Evolutionary conservation across 306 rosid genomes (phyloP).

Genomic region (Hylodesmum podocarpum): DNA sequence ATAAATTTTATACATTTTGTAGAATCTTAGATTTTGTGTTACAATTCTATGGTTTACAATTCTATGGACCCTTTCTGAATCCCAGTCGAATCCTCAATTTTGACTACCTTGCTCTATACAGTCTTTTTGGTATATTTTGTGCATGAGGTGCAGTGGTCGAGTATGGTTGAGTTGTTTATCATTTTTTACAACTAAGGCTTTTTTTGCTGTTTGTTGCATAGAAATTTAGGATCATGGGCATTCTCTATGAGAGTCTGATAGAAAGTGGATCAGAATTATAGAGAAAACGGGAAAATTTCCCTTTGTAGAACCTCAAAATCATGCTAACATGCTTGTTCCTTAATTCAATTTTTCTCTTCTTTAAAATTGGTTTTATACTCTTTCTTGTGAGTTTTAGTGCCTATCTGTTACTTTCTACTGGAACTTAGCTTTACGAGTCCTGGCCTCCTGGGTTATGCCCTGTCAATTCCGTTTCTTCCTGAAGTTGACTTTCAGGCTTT

Average conservation of each 20-base stretch:
- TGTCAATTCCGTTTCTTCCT: constrained; percentile 13
- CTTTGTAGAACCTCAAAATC: background rate
- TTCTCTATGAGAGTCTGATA: constrained; percentile 4
- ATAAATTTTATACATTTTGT: too few relatives aligned
- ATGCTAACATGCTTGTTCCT: background rate
- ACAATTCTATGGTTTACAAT: too few relatives aligned
- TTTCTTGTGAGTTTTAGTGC: background rate
- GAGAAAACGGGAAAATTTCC: too few relatives aligned
- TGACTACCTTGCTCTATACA: too few relatives aligned
- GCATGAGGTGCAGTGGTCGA: background rate
- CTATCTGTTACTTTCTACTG: background rate
- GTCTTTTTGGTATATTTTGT: constrained; percentile 22
- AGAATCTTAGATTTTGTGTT: too few relatives aligned
- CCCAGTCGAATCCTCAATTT: too few relatives aligned
- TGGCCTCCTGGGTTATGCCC: background rate
- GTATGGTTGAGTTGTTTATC: background rate
- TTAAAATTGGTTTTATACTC: background rate
- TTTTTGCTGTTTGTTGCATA: background rate
- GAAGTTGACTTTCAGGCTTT: too few relatives aligned
- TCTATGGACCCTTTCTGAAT: too few relatives aligned
- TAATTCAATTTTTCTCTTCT: background rate
- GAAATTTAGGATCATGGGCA: background rate
- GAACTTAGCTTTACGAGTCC: background rate
- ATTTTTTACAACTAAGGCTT: background rate
- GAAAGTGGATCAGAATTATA: too few relatives aligned